phyloP scores from a whole-genome alignment of 495 filamentous ascomycete genomes.

The Lichina pygmaea region DNA sequence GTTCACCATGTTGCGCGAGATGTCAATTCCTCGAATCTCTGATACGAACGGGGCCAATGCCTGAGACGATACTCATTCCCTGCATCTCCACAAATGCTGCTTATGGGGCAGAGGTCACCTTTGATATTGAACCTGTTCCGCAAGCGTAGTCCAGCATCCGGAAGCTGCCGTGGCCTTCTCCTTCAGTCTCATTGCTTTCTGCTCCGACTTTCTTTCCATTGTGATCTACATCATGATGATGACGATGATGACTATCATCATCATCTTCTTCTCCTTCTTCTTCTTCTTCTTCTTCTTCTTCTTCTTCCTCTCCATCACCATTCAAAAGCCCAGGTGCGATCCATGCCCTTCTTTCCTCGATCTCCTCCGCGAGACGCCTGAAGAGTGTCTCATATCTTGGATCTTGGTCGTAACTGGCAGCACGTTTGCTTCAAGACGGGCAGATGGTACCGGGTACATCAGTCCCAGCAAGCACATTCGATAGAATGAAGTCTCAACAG shows the following conservation, averaged over 20 bases:
- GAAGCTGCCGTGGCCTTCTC: slow-evolving; percentile 18
- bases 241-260: too few relatives aligned
- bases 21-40: slow-evolving; percentile 33
- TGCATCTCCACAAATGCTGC: slow-evolving; percentile 3
- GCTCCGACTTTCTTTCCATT: not conserved
- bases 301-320: too few relatives aligned
- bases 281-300: too few relatives aligned
- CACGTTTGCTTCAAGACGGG: slow-evolving; percentile 14
- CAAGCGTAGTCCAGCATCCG: slow-evolving; percentile 52
- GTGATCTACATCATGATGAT: too few relatives aligned
- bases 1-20: slow-evolving; percentile 37
- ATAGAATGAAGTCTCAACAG: not conserved
- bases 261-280: too few relatives aligned
- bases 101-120: slow-evolving; percentile 9
- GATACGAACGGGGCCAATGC: slow-evolving; percentile 25
- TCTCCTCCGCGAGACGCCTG: slow-evolving; percentile 15
- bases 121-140: slow-evolving; percentile 36
- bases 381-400: slow-evolving; percentile 15
- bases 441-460: slow-evolving; percentile 5
- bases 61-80: slow-evolving; percentile 16
- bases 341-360: slow-evolving; percentile 28
- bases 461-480: not conserved
- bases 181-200: not conserved
- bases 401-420: slow-evolving; percentile 17
- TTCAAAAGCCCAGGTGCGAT: slow-evolving; percentile 31